Evolutionary conservation across 805 yeast species (phyloP).

Genomic region (Torulaspora gathmanii): DNA sequence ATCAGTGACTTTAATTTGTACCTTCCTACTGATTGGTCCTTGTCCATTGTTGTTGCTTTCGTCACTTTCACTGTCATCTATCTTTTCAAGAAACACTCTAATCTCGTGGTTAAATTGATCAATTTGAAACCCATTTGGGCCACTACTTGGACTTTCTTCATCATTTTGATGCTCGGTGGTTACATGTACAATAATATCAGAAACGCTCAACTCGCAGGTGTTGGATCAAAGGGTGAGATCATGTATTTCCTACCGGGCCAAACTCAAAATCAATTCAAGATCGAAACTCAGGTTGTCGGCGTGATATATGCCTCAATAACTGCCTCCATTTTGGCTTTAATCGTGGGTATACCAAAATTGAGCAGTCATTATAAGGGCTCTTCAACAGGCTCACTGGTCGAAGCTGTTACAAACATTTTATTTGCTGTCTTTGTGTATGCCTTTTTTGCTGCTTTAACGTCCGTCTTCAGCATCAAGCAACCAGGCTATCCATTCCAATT

Average conservation of each 20-base stretch:
- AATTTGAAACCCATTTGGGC: conserved; percentile 68
- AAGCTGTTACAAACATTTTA: conserved; percentile 38
- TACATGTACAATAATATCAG: conserved; percentile 92
- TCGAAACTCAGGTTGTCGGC: conserved; percentile 84
- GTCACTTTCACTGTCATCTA: conserved; percentile 38
- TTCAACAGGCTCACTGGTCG: conserved; percentile 32
- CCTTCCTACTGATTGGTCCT: conserved; percentile 39
- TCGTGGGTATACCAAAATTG: conserved; percentile 49
- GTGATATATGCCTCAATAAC: conserved; percentile 68
- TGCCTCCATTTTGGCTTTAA: conserved; percentile 52
- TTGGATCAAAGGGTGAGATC: conserved; percentile 38
- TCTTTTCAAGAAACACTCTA: conserved; percentile 33
- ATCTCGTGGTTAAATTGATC: conserved; percentile 39
- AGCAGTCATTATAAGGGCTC: conserved; percentile 29
- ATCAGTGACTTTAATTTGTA: conserved; percentile 32
- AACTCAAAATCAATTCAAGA: conserved; percentile 73
- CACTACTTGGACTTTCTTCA: conserved; percentile 50
- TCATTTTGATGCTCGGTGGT: conserved; percentile 76
- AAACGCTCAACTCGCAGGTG: conserved; percentile 51
- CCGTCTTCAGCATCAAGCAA: conserved; percentile 65
- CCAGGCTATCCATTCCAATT: conserved; percentile 73
- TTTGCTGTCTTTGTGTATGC: conserved; percentile 50
- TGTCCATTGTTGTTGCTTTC: conserved; percentile 33
- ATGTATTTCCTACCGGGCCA: conserved; percentile 56
- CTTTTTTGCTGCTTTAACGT: conserved; percentile 58